Base-by-base conservation (phyloP, 176 grass and related monocot species). In the Oryza glaberrima region DNA sequence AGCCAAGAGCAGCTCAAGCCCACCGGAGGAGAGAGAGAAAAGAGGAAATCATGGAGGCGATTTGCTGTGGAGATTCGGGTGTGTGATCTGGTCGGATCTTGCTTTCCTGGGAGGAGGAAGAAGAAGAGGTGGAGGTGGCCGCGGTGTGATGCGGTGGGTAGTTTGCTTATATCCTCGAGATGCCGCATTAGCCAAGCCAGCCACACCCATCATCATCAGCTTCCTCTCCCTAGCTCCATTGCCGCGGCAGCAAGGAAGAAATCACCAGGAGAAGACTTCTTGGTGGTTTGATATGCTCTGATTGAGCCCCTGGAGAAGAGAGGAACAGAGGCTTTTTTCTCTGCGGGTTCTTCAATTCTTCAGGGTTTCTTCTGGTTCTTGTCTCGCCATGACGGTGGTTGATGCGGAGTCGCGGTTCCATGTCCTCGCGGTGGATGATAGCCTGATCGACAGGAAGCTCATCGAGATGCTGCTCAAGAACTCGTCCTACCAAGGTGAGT, bases 391-490 rank as follows among this genome's bases (percentile, higher is more conserved):
- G 87, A 83, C 72, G 11, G 88, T 95, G 83, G 77, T 83, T 9
- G 96, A 90, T 9, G 49, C 86, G 9, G 88, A 94, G 52, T 75
- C 89, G 44, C 84, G 83, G 47, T 98, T 95, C 81, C 96, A 98
- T 81, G 91, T 98, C 19, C 82, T 98, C 3, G 96, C 96, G 13
- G 96, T 98, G 13, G 96, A 98, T 76, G 96, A 98, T 80, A 98
- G 91, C 87, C 17, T 98, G n/a, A 89, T 98, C 85, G 96, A 98
- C 88, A 88, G 96, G 79, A 98, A 98, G 86, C 93, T 98, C 76
- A 95, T 98, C 73, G 96, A 98, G 89, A 90, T 90, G 85, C 89
- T 95, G 43, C 96, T 98, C 84, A 95, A 88, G 80, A 83, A 67
- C 49, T 98, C 96, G 14, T 98, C 96, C 56, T 98, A 92, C 83